Evolutionary conservation across 768 basidiomycete species (phyloP).

Genomic region (Kwoniella newhampshirensis): DNA sequence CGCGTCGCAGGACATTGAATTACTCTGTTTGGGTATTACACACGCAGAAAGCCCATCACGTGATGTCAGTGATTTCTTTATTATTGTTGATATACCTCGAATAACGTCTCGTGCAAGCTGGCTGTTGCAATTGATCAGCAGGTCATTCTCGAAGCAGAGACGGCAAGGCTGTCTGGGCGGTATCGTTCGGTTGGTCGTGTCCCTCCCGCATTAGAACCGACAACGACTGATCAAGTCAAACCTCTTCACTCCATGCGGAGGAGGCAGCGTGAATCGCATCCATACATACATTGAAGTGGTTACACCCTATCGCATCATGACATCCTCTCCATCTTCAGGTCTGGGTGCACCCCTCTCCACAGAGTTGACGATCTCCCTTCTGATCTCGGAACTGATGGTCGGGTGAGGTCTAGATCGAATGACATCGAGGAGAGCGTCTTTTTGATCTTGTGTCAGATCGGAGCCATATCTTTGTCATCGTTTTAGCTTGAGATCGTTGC

Average conservation of each 20-base stretch:
- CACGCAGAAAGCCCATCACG: constrained; percentile 17
- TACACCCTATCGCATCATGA: constrained; percentile 38
- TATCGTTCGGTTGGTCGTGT: no score
- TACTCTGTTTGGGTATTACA: no score
- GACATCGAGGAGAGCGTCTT: constrained; percentile 93
- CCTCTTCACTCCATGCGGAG: no score
- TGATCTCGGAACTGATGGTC: constrained; percentile 83
- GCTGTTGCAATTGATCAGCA: no score
- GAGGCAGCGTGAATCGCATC: no score
- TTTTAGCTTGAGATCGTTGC: not conserved
- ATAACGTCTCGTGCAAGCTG: no score
- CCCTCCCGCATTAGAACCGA: no score
- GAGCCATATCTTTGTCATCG: constrained; percentile 73
- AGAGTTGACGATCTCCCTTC: constrained; percentile 82
- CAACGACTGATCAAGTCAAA: no score
- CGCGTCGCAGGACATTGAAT: no score
- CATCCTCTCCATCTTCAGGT: constrained; percentile 60
- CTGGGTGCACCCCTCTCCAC: constrained; percentile 81
- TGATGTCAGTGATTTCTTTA: constrained; percentile 14
- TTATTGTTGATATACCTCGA: no score
- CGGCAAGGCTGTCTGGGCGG: no score
- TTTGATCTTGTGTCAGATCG: constrained; percentile 94
- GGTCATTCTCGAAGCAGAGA: no score
- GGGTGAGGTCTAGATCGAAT: constrained; percentile 79
- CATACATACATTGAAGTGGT: not conserved